phyloP scores from a whole-genome alignment of 805 yeast species.

The Candida nitratophila region DNA sequence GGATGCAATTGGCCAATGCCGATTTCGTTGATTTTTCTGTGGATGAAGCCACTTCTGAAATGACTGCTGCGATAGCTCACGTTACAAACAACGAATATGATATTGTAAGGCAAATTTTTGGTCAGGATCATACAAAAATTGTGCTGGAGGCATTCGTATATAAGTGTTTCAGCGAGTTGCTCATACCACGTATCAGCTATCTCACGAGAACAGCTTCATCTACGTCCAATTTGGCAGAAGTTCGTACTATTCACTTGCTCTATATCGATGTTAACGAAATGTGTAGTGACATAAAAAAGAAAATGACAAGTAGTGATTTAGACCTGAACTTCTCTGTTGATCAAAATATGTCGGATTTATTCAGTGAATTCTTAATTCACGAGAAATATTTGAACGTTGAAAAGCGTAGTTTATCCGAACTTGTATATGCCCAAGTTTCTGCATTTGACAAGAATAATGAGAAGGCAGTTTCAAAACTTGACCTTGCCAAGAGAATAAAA shows the following conservation, averaged over 20 bases:
- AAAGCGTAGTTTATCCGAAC: slow-evolving; percentile 55
- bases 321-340: slow-evolving; percentile 51
- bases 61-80: slow-evolving; percentile 49
- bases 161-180: slow-evolving; percentile 68
- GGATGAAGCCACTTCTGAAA: slow-evolving; percentile 43
- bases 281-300: slow-evolving; percentile 58
- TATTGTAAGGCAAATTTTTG: slow-evolving; percentile 67
- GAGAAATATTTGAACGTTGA: slow-evolving; percentile 66
- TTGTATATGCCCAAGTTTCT: slow-evolving; percentile 37
- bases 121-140: slow-evolving; percentile 40
- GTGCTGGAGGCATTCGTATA: slow-evolving; percentile 69
- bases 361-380: slow-evolving; percentile 60
- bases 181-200: slow-evolving; percentile 48
- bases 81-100: slow-evolving; percentile 68
- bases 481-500: slow-evolving; percentile 23
- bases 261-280: slow-evolving; percentile 52
- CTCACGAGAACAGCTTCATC: slow-evolving; percentile 58
- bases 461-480: slow-evolving; percentile 28
- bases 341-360: slow-evolving; percentile 65
- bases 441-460: slow-evolving; percentile 35
- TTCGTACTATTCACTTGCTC: slow-evolving; percentile 66
- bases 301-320: slow-evolving; percentile 39
- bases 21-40: slow-evolving; percentile 38
- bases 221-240: slow-evolving; percentile 60
- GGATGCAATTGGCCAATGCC: slow-evolving; percentile 60